A percentile compares a stretch with the other conserved stretches of the same genome.
Conservation (phyloP, 352 stramenopile genomes). For the Aphanomyces euteiches region DNA sequence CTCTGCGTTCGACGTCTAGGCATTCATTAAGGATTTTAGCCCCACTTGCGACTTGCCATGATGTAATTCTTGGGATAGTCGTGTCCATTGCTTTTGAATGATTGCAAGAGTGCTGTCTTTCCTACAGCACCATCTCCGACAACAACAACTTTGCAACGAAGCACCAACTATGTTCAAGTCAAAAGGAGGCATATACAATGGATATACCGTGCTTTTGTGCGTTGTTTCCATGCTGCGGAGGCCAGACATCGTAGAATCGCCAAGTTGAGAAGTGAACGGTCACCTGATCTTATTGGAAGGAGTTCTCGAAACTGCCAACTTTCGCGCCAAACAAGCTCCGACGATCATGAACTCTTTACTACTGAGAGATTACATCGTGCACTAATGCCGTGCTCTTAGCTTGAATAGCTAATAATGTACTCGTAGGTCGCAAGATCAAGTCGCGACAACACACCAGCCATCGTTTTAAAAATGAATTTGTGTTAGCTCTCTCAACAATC, state of each 20-base stretch:
- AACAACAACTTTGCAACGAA: constrained; percentile 88
- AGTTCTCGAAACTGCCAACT: neutral
- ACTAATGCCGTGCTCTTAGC: no score
- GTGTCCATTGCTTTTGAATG: constrained; percentile 88
- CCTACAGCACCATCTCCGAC: constrained; percentile 88
- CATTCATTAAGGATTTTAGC: neutral
- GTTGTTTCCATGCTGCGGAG: constrained; percentile 89
- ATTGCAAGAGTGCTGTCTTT: constrained; percentile 88
- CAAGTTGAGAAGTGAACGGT: neutral
- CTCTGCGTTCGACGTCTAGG: constrained; percentile 85
- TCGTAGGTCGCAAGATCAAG: no score
- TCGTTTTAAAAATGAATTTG: neutral
- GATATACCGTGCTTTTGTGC: constrained; percentile 77
- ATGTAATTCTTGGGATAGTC: constrained; percentile 95
- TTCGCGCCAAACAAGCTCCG: no score
- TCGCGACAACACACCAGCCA: neutral
- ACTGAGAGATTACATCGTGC: no score
- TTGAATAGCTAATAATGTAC: no score
- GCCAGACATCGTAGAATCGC: constrained; percentile 50
- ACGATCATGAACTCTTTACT: no score
- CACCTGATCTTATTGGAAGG: constrained; percentile 1
- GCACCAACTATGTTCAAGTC: constrained; percentile 57
- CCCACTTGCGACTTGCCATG: constrained; percentile 57
- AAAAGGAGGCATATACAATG: neutral
- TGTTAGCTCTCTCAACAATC: constrained; percentile 64